A percentile compares a stretch with the other conserved stretches of the same genome.
These are phyloP conservation scores for Alternaria burnsii DNA, from an alignment of 2,329 filamentous ascomycete genomes.

Conservation along the genomic window DNA sequence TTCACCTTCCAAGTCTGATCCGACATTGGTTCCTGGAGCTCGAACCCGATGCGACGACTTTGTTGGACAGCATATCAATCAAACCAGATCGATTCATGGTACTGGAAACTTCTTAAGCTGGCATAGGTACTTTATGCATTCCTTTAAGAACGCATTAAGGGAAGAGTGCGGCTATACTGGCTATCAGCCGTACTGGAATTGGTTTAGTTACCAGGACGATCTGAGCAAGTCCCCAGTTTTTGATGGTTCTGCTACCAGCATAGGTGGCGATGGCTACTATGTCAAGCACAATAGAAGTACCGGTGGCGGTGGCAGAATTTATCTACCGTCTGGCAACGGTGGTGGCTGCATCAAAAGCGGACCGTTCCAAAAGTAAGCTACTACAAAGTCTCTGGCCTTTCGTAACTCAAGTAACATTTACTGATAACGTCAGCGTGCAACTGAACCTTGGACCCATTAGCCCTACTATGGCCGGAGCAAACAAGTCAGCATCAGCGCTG, in stretches of 20 bases:
- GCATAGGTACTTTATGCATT: slow-evolving; percentile 50
- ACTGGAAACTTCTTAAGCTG: slow-evolving; percentile 39
- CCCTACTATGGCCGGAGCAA: slow-evolving; percentile 18
- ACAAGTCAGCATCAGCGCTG: slow-evolving; percentile 19
- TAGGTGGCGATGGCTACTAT: slow-evolving; percentile 40
- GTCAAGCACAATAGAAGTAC: slow-evolving; percentile 19
- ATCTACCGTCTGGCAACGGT: slow-evolving; percentile 22
- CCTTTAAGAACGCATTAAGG: slow-evolving; percentile 49
- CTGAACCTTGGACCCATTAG: slow-evolving; percentile 36
- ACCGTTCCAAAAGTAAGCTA: slow-evolving; percentile 38
- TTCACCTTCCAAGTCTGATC: slow-evolving; percentile 23
- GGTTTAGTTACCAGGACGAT: slow-evolving; percentile 40
- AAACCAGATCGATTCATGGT: slow-evolving; percentile 27
- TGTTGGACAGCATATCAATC: slow-evolving; percentile 33
- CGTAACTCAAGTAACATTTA: neutral
- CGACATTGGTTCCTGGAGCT: slow-evolving; percentile 26
- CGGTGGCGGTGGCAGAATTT: slow-evolving; percentile 19
- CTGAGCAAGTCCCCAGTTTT: slow-evolving; percentile 41
- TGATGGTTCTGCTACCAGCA: slow-evolving; percentile 43
- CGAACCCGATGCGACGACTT: slow-evolving; percentile 40
- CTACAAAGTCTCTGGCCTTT: neutral
- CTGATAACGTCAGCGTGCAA: slow-evolving; percentile 12
- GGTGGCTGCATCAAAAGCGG: slow-evolving; percentile 35
- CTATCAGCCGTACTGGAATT: slow-evolving; percentile 60
- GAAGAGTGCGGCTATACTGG: slow-evolving; percentile 51